Evolutionary conservation across 73 alveolate species (phyloP), one percentile per base, ranked within the genome.

Genomic region (Chromera velia): DNA sequence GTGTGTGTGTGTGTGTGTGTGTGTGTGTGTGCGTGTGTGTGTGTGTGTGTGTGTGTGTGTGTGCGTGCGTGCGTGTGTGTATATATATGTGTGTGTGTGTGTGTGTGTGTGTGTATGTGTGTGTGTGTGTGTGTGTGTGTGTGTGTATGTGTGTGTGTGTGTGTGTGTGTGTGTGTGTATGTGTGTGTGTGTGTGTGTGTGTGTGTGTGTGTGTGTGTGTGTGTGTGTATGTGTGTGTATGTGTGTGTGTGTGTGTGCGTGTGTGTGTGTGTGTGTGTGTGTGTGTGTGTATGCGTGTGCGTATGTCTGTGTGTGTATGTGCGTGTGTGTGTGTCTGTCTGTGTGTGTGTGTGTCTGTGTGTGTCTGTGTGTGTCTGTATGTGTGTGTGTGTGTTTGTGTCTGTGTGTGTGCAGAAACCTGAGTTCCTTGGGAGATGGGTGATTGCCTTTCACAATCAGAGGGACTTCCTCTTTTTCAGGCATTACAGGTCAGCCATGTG

Each of bases 41-140:
- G 70, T 55, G 31, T 55, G 31, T 55, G 70, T 55, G 70, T 55
- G 70, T 55, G 31, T 55, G 70, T 55, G 73, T 66, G 73, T 66
- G 46, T 66, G 46, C 29, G 73, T 66, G 73, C 29, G 73, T 66
- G 46, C 29, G 46, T 66, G 73, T 66, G 73, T 66, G 73, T 66
- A n/a, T 66, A n/a, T 66, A 45, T 66, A 45, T 66, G 73, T 66
- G 46, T 66, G 46, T 66, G 73, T 66, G 73, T 66, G 73, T 66
- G 46, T 66, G 73, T 66, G 73, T 66, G 73, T 66, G 46, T 66
- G 73, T 66, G 73, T 66, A 45, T 66, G 73, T 66, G 46, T 66
- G 73, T 66, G 73, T 66, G 73, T 66, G 73, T 66, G 73, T 66
- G 73, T 66, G 73, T 66, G 73, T 66, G 73, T 66, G 73, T 66